These are phyloP conservation scores for Saccharomycopsis sp. DNA, from an alignment of 805 yeast species.

Conservation along the genomic window DNA sequence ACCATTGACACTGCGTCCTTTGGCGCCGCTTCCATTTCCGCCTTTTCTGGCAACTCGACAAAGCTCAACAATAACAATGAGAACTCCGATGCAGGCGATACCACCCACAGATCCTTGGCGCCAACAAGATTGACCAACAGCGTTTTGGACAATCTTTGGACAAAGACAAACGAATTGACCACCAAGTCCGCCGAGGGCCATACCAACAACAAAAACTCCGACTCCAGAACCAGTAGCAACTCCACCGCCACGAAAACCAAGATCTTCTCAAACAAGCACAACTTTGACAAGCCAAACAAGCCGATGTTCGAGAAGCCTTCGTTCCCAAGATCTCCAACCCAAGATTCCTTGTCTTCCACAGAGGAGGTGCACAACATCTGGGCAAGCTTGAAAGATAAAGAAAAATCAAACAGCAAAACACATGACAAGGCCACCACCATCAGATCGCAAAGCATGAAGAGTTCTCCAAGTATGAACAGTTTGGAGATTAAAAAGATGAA, in stretches of 20 bases:
- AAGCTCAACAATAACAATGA: neutral
- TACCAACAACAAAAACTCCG: neutral
- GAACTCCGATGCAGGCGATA: neutral
- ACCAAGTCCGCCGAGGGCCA: slow-evolving; percentile 4
- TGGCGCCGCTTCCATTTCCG: neutral
- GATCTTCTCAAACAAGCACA: slow-evolving; percentile 9
- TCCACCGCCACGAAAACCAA: slow-evolving; percentile 5
- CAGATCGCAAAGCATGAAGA: slow-evolving; percentile 37
- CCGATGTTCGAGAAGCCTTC: slow-evolving; percentile 14
- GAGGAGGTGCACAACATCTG: slow-evolving; percentile 21
- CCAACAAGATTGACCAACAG: slow-evolving; percentile 16
- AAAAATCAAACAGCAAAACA: neutral
- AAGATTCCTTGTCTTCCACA: slow-evolving; percentile 20
- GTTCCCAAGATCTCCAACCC: slow-evolving; percentile 19
- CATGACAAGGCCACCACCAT: slow-evolving; percentile 28
- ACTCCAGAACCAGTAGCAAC: neutral
- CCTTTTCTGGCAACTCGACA: neutral
- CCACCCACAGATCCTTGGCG: slow-evolving; percentile 8
- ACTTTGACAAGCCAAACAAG: slow-evolving; percentile 16
- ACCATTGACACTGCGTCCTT: neutral
- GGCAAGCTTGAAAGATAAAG: slow-evolving; percentile 9
- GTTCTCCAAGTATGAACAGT: slow-evolving; percentile 40
- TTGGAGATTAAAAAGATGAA: slow-evolving; percentile 36
- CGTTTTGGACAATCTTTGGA: slow-evolving; percentile 10
- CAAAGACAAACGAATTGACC: slow-evolving; percentile 18